These are phyloP conservation scores for Fusarium longipes DNA, from an alignment of 2,329 filamentous ascomycete species.

Conservation along the genomic window DNA sequence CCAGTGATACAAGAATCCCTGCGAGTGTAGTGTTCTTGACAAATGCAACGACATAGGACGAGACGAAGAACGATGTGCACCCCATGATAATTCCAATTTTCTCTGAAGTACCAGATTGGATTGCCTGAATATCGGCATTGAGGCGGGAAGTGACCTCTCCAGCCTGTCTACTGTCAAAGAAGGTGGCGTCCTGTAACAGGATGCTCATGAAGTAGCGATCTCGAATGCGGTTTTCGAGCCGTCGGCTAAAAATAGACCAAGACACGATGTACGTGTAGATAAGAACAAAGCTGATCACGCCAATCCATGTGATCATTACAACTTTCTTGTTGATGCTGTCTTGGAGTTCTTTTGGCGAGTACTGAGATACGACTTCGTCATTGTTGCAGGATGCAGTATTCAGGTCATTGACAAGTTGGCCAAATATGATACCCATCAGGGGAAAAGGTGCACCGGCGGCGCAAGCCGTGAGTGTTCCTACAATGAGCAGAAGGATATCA, in stretches of 20 bases:
- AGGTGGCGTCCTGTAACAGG: constrained; percentile 70
- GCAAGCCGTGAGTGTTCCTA: constrained; percentile 60
- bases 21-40: constrained; percentile 71
- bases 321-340: constrained; percentile 66
- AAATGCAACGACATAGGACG: constrained; percentile 75
- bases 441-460: constrained; percentile 72
- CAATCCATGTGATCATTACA: constrained; percentile 70
- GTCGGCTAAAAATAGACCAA: constrained; percentile 73
- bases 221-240: constrained; percentile 71
- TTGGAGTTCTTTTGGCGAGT: constrained; percentile 51
- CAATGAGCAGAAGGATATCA: constrained; percentile 56
- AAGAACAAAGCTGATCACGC: constrained; percentile 69
- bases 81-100: constrained; percentile 75
- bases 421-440: constrained; percentile 72
- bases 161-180: constrained; percentile 71
- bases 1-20: constrained; percentile 70
- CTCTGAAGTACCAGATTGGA: constrained; percentile 75
- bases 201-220: constrained; percentile 69
- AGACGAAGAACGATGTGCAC: constrained; percentile 73
- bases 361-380: constrained; percentile 38
- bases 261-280: constrained; percentile 73
- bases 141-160: constrained; percentile 73
- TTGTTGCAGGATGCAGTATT: constrained; percentile 66
- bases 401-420: constrained; percentile 70
- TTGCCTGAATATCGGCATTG: constrained; percentile 72